Conservation (phyloP, 148 eudicot genomes). For the Cornus florida region DNA sequence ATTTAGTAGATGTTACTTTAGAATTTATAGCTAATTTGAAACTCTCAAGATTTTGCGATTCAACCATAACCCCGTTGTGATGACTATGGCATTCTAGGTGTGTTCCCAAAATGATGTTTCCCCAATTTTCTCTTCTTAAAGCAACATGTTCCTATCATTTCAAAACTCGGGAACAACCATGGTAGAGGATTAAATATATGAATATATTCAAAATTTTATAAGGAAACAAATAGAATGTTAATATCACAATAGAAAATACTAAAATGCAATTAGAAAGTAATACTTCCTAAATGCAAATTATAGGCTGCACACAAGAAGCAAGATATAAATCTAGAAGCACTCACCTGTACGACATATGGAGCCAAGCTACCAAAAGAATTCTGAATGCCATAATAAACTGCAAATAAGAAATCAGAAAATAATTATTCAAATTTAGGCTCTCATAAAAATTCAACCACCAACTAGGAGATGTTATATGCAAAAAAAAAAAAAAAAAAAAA, state of each 20-base stretch:
- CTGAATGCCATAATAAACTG: constrained; percentile 84
- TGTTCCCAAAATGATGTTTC: no score
- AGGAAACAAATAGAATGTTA: background rate
- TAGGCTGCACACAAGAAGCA: background rate
- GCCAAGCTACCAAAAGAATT: constrained; percentile 70
- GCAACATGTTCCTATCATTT: no score
- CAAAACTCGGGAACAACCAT: background rate
- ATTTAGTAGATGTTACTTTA: no score
- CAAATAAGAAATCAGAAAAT: constrained; percentile 18
- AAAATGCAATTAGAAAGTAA: background rate
- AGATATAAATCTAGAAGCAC: background rate
- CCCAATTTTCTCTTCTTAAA: no score
- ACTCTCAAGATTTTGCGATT: no score
- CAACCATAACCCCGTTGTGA: no score
- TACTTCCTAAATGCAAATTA: constrained; percentile 2
- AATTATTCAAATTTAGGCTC: background rate
- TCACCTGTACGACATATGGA: constrained; percentile 89
- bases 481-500: constrained; percentile 5
- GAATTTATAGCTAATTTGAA: no score
- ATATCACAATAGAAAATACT: no score
- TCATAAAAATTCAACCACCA: background rate
- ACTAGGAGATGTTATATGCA: constrained; percentile 2
- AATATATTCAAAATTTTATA: background rate
- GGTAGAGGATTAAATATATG: background rate
- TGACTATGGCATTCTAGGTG: no score